Evolutionary conservation across 2,329 filamentous ascomycete genomes (phyloP).

Genomic region (Alternaria conjuncta): DNA sequence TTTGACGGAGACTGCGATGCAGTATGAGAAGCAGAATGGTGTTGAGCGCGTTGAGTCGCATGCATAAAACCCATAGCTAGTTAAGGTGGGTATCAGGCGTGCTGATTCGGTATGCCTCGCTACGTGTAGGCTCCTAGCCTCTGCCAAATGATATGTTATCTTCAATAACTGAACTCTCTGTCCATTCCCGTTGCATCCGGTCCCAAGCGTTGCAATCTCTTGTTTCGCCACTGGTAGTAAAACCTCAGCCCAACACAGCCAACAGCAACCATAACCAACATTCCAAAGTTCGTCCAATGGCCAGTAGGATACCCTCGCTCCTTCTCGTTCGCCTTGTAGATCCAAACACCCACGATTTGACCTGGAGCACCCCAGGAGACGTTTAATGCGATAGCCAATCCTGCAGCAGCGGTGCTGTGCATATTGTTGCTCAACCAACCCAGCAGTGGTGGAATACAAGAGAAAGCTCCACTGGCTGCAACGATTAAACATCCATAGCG

Average conservation of each 20-base stretch:
- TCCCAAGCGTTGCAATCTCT: background rate
- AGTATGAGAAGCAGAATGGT: conserved; percentile 24
- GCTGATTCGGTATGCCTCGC: too few relatives aligned
- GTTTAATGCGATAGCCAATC: conserved; percentile 74
- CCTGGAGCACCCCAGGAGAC: conserved; percentile 71
- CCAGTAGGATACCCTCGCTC: conserved; percentile 70
- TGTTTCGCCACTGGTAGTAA: conserved; percentile 10
- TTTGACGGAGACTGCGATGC: conserved; percentile 21
- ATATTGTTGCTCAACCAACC: conserved; percentile 76
- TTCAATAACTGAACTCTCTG: conserved; percentile 10
- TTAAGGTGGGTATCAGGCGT: too few relatives aligned
- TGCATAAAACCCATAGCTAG: too few relatives aligned
- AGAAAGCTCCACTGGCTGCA: conserved; percentile 70
- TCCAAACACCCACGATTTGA: conserved; percentile 76
- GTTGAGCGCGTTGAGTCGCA: conserved; percentile 26
- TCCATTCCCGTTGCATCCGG: background rate
- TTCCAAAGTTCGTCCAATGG: conserved; percentile 57
- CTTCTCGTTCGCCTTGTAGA: conserved; percentile 70
- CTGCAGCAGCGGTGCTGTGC: conserved; percentile 68
- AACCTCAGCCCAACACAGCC: conserved; percentile 10
- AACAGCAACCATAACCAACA: conserved; percentile 11
- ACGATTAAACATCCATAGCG: conserved; percentile 76
- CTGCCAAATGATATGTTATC: background rate
- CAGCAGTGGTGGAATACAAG: conserved; percentile 71
- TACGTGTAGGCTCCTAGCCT: too few relatives aligned